Conservation (phyloP, 805 yeast genomes). For the Yarrowia divulgata region DNA sequence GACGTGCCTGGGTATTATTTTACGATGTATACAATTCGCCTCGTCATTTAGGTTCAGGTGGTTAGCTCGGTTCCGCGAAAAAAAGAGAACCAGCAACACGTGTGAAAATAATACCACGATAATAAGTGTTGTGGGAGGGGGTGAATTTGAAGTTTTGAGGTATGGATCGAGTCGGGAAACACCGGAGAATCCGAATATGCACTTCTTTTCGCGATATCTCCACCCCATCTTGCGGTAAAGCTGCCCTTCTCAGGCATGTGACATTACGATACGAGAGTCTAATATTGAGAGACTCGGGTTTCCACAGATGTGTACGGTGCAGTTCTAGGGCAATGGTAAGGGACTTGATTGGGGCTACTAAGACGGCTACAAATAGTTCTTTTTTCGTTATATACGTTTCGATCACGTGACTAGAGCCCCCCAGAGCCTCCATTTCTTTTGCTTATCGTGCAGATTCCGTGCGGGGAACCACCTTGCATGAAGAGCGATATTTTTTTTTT, state of each 20-base stretch:
- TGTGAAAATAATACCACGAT: constrained; percentile 7
- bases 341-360: too few relatives aligned
- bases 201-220: too few relatives aligned
- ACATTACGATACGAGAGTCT: constrained; percentile 17
- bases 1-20: too few relatives aligned
- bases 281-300: neutral
- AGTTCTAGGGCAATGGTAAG: too few relatives aligned
- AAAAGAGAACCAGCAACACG: constrained; percentile 4
- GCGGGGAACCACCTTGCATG: constrained; percentile 25
- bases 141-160: neutral
- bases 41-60: too few relatives aligned
- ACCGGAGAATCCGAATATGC: neutral
- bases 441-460: constrained; percentile 4
- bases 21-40: too few relatives aligned
- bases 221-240: too few relatives aligned
- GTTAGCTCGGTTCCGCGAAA: neutral
- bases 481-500: too few relatives aligned
- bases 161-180: neutral
- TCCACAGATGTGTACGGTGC: neutral
- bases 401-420: neutral
- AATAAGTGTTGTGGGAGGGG: neutral
- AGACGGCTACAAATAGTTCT: neutral
- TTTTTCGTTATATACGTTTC: neutral
- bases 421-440: neutral
- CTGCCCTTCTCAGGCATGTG: constrained; percentile 1